Base-by-base conservation (phyloP, 1,284 basidiomycete genomes). In the Ganoderma leucocontextum region DNA sequence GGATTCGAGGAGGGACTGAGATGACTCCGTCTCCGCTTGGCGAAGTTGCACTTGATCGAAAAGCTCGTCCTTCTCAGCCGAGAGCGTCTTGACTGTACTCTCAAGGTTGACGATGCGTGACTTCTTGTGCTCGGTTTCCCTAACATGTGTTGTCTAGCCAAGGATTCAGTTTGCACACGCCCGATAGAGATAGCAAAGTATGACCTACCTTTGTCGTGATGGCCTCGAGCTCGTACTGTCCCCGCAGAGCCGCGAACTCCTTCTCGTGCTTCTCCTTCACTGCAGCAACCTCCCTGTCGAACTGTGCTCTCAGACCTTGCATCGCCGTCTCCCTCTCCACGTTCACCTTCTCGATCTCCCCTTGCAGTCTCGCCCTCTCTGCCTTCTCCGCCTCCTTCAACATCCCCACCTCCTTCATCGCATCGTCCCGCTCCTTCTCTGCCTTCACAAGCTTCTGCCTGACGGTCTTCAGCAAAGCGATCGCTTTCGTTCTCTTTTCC, bases 401-500 rank as follows among this genome's bases (percentile, higher is more conserved):
- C 5, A 79, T 76, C 13, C 80, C 78, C 33, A 84, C 72, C 70
- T 94, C 91, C 76, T 88, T 91, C 64, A 84, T 64, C 1, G 85
- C 82, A 69, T 96, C 95, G 66, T 97, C 96, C 75, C 89, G 90
- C 39, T 97, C 96, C 82, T 95, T 95, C 80, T 98, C 96, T 2
- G 94, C 90, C 78, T 96, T 97, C 57, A 97, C 93, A 25, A 96
- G 82, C 79, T 97, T 98, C 80, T 95, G 91, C 62, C 96, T 83
- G n/a, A 98, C 94, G 1, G 95, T 93, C 83, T 97, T 97, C 70
- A 98, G 82, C 39, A 97, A 81, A 62, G 90, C 91, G 70, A 98
- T 92, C 0, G 96, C 95, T 77, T 98, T 98, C n/a, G 90, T 88
- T 15, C 96, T 89, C 80, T 98, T 98, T 80, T 98, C 96, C 78